Evolutionary conservation across 768 basidiomycete species (phyloP), one percentile per base, ranked within the genome.

Genomic region (Tricholoma sp.): DNA sequence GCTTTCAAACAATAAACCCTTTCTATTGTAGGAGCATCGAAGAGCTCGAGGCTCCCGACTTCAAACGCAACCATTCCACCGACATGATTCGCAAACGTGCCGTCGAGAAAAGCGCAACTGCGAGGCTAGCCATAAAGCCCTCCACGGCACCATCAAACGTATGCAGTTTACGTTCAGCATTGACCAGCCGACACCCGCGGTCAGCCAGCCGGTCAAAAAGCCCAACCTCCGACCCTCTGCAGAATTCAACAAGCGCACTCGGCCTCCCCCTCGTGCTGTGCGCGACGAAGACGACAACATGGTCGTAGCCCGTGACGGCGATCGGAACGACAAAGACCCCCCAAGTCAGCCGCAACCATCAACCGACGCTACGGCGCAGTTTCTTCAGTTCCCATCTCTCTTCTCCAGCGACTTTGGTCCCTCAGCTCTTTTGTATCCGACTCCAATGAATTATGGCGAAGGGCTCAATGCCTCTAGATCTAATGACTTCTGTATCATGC

Each of bases 121-220:
- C 54, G 88, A 89, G 69, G 83, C 83, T 12, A 80, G 76, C 63
- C 77, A 81, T 64, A 81, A 84, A 59, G 78, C 82, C 24, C 75
- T 77, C 56, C 84, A 85, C 5, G 89, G 88, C 12, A 86, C 81
- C 51, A 88, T 92, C 72, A 88, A 90, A 62, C 84, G 90, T 46
- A 91, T 92, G 89, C 91, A 94, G 63, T 93, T 91, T 73, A 93
- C 90, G 1, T 93, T 93, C 71, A 86, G 87, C 62, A 79, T 92
- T 62, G 91, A 92, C 71, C 84, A 86, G 58, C 86, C 85, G 16
- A 64, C 74, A 14, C 76, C 80, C 1, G 67, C 80, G 18, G 71
- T 79, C 14, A 77, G 76, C 58, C 64, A 73, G 19, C 76, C 75
- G 21, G 80, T 81, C 61, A 79, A 81, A 65, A 88, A 87, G 68